These are phyloP conservation scores for Elsinoe ampelina DNA, from an alignment of 2,329 filamentous ascomycete species.

Conservation along the genomic window DNA sequence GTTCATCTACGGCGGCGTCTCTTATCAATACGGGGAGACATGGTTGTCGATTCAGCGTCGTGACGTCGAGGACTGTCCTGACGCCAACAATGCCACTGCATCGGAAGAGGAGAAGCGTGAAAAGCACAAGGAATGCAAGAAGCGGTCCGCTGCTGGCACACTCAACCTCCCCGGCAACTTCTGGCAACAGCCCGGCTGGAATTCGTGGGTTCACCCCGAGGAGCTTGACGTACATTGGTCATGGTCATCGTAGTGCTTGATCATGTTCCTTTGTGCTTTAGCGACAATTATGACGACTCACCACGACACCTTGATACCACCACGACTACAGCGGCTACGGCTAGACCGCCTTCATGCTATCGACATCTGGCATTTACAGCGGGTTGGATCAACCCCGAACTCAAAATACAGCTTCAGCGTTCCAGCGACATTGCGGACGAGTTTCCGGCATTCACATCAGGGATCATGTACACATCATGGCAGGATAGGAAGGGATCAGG, in stretches of 20 bases:
- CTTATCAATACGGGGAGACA: slow-evolving; percentile 11
- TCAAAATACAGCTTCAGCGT: not conserved
- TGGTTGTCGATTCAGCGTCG: slow-evolving; percentile 12
- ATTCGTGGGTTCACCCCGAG: slow-evolving; percentile 13
- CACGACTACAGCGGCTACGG: not conserved
- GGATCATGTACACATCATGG: not conserved
- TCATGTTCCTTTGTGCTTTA: not conserved
- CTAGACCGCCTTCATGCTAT: not conserved
- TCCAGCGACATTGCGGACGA: not conserved
- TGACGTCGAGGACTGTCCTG: slow-evolving; percentile 8
- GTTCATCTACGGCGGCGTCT: slow-evolving; percentile 13
- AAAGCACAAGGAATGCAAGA: slow-evolving; percentile 4
- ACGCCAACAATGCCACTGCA: not conserved
- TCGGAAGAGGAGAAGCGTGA: not conserved
- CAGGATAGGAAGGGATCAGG: not conserved
- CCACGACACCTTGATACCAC: not conserved
- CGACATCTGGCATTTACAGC: not conserved
- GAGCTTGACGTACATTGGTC: slow-evolving; percentile 4
- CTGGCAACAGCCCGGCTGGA: slow-evolving; percentile 13
- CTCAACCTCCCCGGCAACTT: slow-evolving; percentile 12
- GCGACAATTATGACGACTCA: not conserved
- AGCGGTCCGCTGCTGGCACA: slow-evolving; percentile 5
- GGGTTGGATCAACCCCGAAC: not conserved
- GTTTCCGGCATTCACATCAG: not conserved
- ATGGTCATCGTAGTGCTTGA: slow-evolving; percentile 8